Base-by-base conservation (phyloP, 139 green algal genomes). In the Chlorella vulgaris region DNA sequence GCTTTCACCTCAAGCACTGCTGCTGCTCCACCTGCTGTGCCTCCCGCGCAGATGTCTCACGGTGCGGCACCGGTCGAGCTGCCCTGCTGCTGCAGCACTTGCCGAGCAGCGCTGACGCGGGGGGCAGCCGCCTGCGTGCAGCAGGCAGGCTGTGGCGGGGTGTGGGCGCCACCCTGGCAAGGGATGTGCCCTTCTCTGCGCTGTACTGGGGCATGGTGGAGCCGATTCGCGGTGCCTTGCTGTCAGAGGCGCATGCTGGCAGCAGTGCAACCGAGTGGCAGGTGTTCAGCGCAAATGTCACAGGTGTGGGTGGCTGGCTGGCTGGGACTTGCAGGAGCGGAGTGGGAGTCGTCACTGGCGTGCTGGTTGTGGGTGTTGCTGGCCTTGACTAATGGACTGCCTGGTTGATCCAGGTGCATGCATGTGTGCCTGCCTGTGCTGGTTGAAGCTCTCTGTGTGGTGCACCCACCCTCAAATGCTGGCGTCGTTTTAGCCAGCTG, bases 191-290 rank as follows among this genome's bases (percentile, higher is more conserved):
- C 2, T 99, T 98, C 80, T 96, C 92, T 29, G 95, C 91, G 2
- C 76, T 99, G 8, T 99, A 98, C 89, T 99, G 96, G 95, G 90
- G 82, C 18, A 29, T 94, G 42, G 76, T 98, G 73, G 96, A 99
- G 90, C 90, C 92, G 0, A 90, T 98, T 1, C 71, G 94, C 33
- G 31, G 28, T 0, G 70, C 62, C 0, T 60, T 96, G 74, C 80
- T 94, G 35, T 40, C 67, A 31, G 38, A 19, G 1, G 47, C 28
- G 26, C 29, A 58, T 10, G 21, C 74, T 21, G n/a, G 5, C 24
- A 63, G 36, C 15, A n/a, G n/a, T n/a, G 39, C 5, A 35, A 71
- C 6, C 43, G 83, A 85, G 50, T 39, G 67, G 35, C 82, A 91
- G 76, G 85, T 95, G 36, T 53, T 94, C 24, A 62, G 69, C 0